These are phyloP conservation scores for Alternaria panax DNA, from an alignment of 2,329 filamentous ascomycete species.

Conservation along the genomic window DNA sequence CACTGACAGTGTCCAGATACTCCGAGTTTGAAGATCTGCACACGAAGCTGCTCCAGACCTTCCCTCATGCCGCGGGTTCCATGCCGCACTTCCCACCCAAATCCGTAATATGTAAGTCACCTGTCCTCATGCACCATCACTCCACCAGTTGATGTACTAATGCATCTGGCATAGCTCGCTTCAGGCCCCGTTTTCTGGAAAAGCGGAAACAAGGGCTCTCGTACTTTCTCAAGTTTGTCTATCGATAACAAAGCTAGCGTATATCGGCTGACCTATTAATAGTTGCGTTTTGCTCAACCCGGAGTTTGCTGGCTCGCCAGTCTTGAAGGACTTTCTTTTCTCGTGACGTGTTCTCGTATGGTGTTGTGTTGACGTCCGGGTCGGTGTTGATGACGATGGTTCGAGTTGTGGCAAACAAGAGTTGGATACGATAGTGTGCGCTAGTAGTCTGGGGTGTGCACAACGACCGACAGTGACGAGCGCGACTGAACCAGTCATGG, in stretches of 20 bases:
- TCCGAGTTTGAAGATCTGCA: constrained; percentile 92
- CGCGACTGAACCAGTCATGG: background rate
- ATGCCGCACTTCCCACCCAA: constrained; percentile 92
- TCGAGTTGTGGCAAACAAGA: background rate
- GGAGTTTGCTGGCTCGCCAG: constrained; percentile 89
- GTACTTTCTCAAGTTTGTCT: constrained; percentile 88
- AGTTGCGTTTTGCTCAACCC: constrained; percentile 93
- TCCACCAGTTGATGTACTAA: constrained; percentile 28
- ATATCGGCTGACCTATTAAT: constrained; percentile 36
- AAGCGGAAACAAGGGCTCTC: constrained; percentile 80
- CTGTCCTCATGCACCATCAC: constrained; percentile 25
- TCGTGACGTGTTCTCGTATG: constrained; percentile 40
- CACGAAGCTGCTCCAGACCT: constrained; percentile 74
- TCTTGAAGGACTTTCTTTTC: constrained; percentile 91
- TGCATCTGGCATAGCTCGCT: constrained; percentile 59
- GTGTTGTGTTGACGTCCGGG: too few species aligned
- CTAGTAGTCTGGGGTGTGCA: background rate
- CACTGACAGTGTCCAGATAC: constrained; percentile 65
- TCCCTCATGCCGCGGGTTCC: constrained; percentile 83
- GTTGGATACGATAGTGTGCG: background rate
- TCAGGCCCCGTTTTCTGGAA: constrained; percentile 85
- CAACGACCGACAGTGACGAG: background rate
- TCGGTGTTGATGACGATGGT: background rate
- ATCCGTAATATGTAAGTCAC: constrained; percentile 77
- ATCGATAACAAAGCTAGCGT: constrained; percentile 30